Evolutionary conservation across 148 eudicot species (phyloP), one percentile per base, ranked within the genome.

Genomic region (Diospyros lotus): DNA sequence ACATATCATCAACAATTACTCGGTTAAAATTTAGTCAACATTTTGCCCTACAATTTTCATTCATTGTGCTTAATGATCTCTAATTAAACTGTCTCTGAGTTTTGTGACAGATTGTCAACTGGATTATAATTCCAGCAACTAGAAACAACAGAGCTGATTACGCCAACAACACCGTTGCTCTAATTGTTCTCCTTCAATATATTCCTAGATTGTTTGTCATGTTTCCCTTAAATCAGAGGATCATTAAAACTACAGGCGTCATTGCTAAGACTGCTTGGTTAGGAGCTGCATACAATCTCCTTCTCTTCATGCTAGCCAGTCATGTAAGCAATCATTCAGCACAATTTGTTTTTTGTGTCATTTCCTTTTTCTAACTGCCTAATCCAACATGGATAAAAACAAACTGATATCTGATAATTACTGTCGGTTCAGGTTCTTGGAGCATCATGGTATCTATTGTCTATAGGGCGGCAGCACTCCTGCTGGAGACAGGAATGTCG

Each of bases 231-330:
- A 91, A 93, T 54, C 82, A 84, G 68, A 76, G 83, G 82, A 95
- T 95, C 6, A 88, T 95, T 5, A 92, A 89, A 79, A 82, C 94
- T 6, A 93, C 98, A 0, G 98, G 97, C 5, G 86, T 90, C 39
- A 85, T 95, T n/a, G 88, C 94, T 4, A 91, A 86, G 77, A 95
- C 96, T 54, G 96, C 98, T 53, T 95, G 96, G 97, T 90, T 94
- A 0, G 98, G 98, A 58, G 94, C 97, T 46, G 98, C 93, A 7
- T 92, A 95, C 72, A 95, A 95, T 73, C 88, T 95, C 11, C 82
- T 92, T 10, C 91, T 95, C n/a, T 95, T 82, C 82, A 80, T 95
- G 88, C 81, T 95, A 40, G 97, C 98, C 13, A 92, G 98, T 78
- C 98, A 94, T 87, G 98, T 92, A 87, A 88, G 80, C 40, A 80